phyloP scores from a whole-genome alignment of 1,284 basidiomycete genomes.

The Melampsora abietis-canadensis region DNA sequence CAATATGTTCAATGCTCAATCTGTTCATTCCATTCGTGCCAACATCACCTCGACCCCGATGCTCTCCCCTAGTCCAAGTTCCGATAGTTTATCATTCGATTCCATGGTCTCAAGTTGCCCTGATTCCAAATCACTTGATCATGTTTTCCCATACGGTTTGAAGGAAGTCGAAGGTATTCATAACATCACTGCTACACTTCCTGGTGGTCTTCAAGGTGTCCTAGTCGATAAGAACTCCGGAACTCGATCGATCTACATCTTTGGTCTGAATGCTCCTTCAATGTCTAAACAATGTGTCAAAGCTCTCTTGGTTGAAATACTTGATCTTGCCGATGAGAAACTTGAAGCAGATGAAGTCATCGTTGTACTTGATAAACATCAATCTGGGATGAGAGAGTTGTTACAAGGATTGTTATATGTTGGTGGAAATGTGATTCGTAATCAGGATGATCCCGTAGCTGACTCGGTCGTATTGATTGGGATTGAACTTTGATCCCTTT shows the following conservation, averaged over 20 bases:
- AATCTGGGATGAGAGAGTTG: constrained; percentile 26
- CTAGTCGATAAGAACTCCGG: constrained; percentile 29
- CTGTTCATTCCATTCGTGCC: constrained; percentile 16
- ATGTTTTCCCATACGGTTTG: constrained; percentile 25
- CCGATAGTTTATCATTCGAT: constrained; percentile 18
- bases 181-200: constrained; percentile 27
- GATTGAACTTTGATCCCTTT: constrained; percentile 26
- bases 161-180: constrained; percentile 32
- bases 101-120: background rate
- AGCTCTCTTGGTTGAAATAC: constrained; percentile 18
- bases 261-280: constrained; percentile 16
- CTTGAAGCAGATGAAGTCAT: constrained; percentile 38
- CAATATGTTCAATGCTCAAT: background rate
- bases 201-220: constrained; percentile 25
- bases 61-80: constrained; percentile 32
- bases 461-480: constrained; percentile 30
- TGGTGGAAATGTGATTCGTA: constrained; percentile 27
- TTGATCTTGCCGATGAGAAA: constrained; percentile 39
- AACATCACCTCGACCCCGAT: constrained; percentile 10
- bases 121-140: constrained; percentile 6
- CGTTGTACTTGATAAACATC: constrained; percentile 34
- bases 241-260: constrained; percentile 29
- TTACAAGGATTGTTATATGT: constrained; percentile 41
- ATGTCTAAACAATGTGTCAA: background rate
- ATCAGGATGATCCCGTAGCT: constrained; percentile 22